Evolutionary conservation across 1,139 yeast genomes (phyloP).

Genomic region (Saccharomyces hybrid): DNA sequence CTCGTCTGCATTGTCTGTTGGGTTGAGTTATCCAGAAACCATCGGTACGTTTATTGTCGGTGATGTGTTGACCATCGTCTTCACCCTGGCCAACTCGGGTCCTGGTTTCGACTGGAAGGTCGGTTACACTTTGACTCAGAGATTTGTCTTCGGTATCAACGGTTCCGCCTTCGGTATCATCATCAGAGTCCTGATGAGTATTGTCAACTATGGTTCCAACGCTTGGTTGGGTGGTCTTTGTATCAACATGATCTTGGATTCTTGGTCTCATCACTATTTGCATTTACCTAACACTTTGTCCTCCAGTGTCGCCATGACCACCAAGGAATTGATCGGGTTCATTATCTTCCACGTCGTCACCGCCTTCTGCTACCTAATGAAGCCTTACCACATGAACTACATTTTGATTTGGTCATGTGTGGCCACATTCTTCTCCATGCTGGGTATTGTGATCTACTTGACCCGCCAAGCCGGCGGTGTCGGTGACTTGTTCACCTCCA

Average conservation of each 20-base stretch:
- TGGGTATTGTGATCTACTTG: constrained; percentile 37
- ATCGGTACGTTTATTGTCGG: constrained; percentile 39
- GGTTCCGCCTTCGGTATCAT: constrained; percentile 39
- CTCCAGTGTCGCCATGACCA: constrained; percentile 34
- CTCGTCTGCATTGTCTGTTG: constrained; percentile 35
- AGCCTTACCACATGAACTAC: constrained; percentile 36
- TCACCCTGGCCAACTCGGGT: constrained; percentile 37
- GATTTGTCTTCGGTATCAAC: constrained; percentile 41
- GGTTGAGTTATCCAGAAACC: constrained; percentile 37
- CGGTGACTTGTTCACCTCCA: constrained; percentile 34
- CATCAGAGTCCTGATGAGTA: constrained; percentile 37
- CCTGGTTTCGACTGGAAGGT: constrained; percentile 42
- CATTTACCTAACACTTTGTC: constrained; percentile 34
- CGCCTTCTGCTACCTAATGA: constrained; percentile 34
- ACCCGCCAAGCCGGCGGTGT: constrained; percentile 34
- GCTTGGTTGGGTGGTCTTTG: constrained; percentile 39
- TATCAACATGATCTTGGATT: constrained; percentile 32
- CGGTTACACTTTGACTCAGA: constrained; percentile 40
- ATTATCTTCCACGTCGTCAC: constrained; percentile 38
- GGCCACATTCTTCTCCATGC: constrained; percentile 37
- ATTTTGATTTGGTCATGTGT: constrained; percentile 35
- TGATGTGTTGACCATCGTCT: constrained; percentile 35
- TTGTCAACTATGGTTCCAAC: constrained; percentile 39
- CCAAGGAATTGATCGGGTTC: constrained; percentile 38
- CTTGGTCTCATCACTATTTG: constrained; percentile 34